These are phyloP conservation scores for Xanthoconium separans DNA, from an alignment of 1,284 basidiomycete genomes.

Conservation along the genomic window DNA sequence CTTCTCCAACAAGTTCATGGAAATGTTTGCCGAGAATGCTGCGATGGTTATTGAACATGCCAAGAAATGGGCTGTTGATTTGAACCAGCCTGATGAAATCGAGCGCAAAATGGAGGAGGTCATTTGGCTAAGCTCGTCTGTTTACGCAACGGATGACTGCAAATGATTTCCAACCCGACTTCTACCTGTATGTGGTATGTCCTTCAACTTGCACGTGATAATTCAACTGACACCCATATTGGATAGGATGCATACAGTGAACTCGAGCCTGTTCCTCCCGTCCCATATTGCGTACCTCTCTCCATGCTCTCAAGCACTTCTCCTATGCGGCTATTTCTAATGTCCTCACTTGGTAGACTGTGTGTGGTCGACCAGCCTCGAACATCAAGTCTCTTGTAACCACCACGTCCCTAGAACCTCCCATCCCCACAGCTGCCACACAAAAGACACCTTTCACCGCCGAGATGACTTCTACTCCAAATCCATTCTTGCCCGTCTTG, in stretches of 20 bases:
- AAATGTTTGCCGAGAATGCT: conserved; percentile 4
- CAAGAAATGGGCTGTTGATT: conserved; percentile 28
- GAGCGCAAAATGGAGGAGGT: conserved; percentile 49
- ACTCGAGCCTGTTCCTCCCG: conserved; percentile 50
- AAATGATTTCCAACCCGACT: conserved; percentile 43
- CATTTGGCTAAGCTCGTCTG: conserved; percentile 40
- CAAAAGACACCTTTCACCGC: conserved; percentile 7
- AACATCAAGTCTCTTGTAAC: conserved; percentile 42
- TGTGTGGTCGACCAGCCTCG: conserved; percentile 41
- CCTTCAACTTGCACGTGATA: no score
- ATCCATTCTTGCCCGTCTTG: conserved; percentile 33
- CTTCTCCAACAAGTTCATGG: not conserved
- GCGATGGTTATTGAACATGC: conserved; percentile 14
- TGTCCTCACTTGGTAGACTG: conserved; percentile 41
- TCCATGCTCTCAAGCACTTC: conserved; percentile 37
- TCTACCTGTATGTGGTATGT: conserved; percentile 42
- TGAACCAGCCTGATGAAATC: conserved; percentile 31
- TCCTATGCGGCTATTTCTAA: conserved; percentile 45
- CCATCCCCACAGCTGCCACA: not conserved
- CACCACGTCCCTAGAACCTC: conserved; percentile 18
- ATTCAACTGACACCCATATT: not conserved
- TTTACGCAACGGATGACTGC: conserved; percentile 43
- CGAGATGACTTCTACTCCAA: conserved; percentile 22
- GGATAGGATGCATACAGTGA: conserved; percentile 53
- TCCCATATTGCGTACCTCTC: conserved; percentile 39